phyloP scores from a whole-genome alignment of 2,329 filamentous ascomycete species.

The Colletotrichum orbiculare region DNA sequence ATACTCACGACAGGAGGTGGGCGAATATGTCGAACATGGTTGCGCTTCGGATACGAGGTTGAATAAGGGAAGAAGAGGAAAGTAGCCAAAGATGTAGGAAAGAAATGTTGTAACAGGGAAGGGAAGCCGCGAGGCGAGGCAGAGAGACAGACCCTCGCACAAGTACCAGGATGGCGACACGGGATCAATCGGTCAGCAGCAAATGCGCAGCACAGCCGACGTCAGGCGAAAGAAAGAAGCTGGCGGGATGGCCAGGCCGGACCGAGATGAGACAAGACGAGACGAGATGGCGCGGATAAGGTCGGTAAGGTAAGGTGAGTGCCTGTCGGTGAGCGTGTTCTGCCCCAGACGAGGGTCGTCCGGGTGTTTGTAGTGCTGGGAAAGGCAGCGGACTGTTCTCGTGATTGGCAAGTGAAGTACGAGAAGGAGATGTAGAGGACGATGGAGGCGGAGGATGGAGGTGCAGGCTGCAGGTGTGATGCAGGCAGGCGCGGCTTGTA shows the following conservation, averaged over 20 bases:
- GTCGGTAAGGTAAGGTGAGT: no score
- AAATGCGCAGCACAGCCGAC: constrained; percentile 18
- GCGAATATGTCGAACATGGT: constrained; percentile 83
- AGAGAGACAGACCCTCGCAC: neutral
- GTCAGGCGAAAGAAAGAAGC: constrained; percentile 18
- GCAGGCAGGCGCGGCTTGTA: neutral
- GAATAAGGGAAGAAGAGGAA: constrained; percentile 9
- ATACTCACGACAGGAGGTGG: constrained; percentile 79
- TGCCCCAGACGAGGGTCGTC: neutral
- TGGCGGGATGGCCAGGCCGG: constrained; percentile 12
- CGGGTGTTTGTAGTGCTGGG: no score
- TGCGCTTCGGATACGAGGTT: constrained; percentile 13
- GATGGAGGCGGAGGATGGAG: neutral
- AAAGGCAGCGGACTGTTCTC: no score
- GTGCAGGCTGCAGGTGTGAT: neutral
- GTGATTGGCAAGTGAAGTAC: no score
- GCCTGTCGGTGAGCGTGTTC: neutral
- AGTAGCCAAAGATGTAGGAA: constrained; percentile 10
- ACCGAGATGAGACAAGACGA: constrained; percentile 4
- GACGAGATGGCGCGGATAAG: no score
- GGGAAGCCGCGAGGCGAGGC: neutral
- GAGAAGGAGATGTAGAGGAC: no score
- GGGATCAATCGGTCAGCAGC: constrained; percentile 11
- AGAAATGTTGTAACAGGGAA: constrained; percentile 16
- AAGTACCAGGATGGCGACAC: no score